Percentiles rank a stretch among this genome's conserved stretches.
phyloP scores from a whole-genome alignment of 140 eudicot genomes.

The Flaveria floridana region DNA sequence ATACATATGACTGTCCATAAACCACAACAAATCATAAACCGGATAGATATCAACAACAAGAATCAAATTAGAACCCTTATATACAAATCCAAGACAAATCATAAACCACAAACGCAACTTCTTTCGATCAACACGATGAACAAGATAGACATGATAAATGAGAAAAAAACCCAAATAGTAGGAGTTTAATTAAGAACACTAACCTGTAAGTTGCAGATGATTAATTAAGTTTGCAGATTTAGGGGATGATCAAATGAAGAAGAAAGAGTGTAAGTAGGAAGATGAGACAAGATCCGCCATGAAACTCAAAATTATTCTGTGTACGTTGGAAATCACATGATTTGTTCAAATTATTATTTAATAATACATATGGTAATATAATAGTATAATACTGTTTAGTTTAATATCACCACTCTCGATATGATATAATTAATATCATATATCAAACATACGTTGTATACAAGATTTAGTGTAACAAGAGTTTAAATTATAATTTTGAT shows the following conservation, averaged over 20 bases:
- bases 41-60: neutral
- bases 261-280: neutral
- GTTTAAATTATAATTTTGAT: neutral
- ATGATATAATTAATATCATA: neutral
- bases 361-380: neutral
- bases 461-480: neutral
- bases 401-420: neutral
- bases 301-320: constrained; percentile 18
- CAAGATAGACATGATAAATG: too few relatives aligned
- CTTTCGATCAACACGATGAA: neutral
- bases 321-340: constrained; percentile 21
- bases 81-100: neutral
- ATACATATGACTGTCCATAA: too few relatives aligned
- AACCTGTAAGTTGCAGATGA: constrained; percentile 8
- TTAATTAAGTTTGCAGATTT: neutral
- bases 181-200: constrained; percentile 21
- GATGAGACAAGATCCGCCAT: constrained; percentile 40
- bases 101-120: neutral
- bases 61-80: neutral
- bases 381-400: neutral
- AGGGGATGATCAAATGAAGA: neutral
- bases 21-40: too few relatives aligned
- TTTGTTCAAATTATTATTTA: constrained; percentile 1
- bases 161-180: constrained; percentile 1
- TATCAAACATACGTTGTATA: neutral